Evolutionary conservation across 176 grass and related monocot genomes (phyloP).

Genomic region (Carex cristatella): DNA sequence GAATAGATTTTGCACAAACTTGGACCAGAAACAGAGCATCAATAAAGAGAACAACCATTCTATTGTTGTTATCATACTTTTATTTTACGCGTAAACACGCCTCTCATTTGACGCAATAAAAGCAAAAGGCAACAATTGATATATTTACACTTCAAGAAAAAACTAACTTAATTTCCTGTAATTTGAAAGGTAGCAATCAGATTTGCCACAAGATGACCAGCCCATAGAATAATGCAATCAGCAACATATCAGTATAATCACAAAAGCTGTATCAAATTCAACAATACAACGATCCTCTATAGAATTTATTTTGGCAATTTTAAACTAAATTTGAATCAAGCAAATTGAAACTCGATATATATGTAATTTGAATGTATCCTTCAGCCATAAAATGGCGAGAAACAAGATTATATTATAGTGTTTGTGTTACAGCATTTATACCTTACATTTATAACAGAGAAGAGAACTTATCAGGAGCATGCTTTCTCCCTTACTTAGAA

Average conservation of each 20-base stretch:
- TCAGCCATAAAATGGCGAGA: not conserved
- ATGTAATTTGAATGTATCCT: not conserved
- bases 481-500: constrained; percentile 5
- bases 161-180: not conserved
- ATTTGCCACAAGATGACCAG: not conserved
- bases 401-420: not conserved
- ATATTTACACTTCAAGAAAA: not conserved
- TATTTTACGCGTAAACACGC: not conserved
- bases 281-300: not conserved
- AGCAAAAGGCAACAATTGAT: not conserved
- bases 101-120: not conserved
- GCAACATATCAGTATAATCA: not conserved
- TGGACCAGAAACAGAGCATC: not conserved
- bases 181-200: not conserved
- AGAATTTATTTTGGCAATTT: no score
- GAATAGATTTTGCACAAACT: constrained; percentile 1
- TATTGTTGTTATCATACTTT: not conserved
- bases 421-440: constrained; percentile 5
- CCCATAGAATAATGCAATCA: not conserved
- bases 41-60: not conserved
- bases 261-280: not conserved
- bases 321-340: no score
- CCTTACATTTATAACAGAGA: constrained; percentile 1
- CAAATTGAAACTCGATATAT: no score
- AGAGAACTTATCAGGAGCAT: constrained; percentile 1